These are phyloP conservation scores for Malassezia sympodialis DNA, from an alignment of 1,284 basidiomycete genomes.

Conservation along the genomic window DNA sequence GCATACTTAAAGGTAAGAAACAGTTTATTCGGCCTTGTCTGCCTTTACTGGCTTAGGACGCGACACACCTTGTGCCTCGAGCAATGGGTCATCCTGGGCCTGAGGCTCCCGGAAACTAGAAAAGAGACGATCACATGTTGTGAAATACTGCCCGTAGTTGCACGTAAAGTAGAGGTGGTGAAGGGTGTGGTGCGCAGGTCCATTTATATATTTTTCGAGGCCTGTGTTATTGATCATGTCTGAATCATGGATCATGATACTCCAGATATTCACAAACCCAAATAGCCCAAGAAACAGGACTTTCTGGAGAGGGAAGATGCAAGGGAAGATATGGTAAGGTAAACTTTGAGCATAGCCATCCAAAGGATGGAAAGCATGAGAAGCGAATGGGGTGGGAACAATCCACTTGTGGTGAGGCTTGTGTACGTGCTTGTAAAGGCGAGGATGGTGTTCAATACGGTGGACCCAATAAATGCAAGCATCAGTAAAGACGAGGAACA, in stretches of 20 bases:
- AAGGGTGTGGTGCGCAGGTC: conserved; percentile 91
- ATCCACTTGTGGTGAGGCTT: conserved; percentile 99
- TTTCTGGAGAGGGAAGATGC: conserved; percentile 75
- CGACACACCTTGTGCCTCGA: conserved; percentile 51
- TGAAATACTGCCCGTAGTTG: conserved; percentile 94
- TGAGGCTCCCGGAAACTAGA: conserved; percentile 79
- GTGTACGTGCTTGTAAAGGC: conserved; percentile 78
- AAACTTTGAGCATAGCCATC: conserved; percentile 89
- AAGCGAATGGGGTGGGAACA: conserved; percentile 91
- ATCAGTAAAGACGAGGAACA: conserved; percentile 82
- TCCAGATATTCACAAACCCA: conserved; percentile 47
- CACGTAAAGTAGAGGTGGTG: conserved; percentile 88
- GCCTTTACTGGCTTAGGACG: neutral
- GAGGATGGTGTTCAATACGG: conserved; percentile 75
- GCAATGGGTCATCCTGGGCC: conserved; percentile 71
- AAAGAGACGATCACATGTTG: conserved; percentile 75
- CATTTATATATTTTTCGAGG: conserved; percentile 85
- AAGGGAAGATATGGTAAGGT: conserved; percentile 88
- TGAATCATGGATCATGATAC: conserved; percentile 75
- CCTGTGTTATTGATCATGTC: conserved; percentile 95
- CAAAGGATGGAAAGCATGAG: conserved; percentile 91
- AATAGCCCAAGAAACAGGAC: conserved; percentile 41
- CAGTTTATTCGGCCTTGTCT: neutral
- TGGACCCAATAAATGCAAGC: conserved; percentile 89
- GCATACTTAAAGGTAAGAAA: neutral